Conservation (phyloP, 1,139 yeast genomes). For the Diutina catenulata region DNA sequence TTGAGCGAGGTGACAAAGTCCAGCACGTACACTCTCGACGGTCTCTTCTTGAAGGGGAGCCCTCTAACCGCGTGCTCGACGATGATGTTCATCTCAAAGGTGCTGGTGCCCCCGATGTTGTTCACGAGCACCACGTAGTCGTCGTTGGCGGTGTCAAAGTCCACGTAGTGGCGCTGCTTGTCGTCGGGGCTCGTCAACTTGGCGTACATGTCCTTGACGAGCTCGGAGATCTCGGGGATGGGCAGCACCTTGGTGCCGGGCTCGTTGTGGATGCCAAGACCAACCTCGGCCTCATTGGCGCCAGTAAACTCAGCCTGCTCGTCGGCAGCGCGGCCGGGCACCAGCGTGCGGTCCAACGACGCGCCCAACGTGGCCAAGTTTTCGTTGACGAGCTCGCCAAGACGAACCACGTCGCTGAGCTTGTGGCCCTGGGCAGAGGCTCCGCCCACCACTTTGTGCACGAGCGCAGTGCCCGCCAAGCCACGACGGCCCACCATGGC, state of each 20-base stretch:
- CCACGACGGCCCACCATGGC: conserved; percentile 91
- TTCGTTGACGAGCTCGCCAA: conserved; percentile 51
- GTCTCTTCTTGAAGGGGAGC: conserved; percentile 39
- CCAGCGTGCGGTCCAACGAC: conserved; percentile 78
- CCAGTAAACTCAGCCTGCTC: conserved; percentile 31
- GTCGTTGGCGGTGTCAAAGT: conserved; percentile 28
- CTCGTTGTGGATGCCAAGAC: conserved; percentile 94
- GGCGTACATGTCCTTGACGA: conserved; percentile 42
- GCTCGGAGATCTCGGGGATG: conserved; percentile 51
- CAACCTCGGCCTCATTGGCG: conserved; percentile 65
- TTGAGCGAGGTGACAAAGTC: conserved; percentile 77
- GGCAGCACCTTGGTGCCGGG: conserved; percentile 74
- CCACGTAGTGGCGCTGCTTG: conserved; percentile 59
- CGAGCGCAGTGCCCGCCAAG: conserved; percentile 77
- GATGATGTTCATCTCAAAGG: conserved; percentile 61
- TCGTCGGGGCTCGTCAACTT: conserved; percentile 43
- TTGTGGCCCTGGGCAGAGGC: conserved; percentile 37
- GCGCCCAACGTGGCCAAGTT: conserved; percentile 82
- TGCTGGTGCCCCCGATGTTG: conserved; percentile 79
- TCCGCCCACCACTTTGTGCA: conserved; percentile 80
- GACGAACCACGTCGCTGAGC: conserved; percentile 38
- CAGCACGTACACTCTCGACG: conserved; percentile 58
- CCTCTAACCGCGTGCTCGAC: conserved; percentile 34
- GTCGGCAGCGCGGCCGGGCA: conserved; percentile 61
- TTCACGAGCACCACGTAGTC: conserved; percentile 67